Conservation (phyloP, 202 grass and related monocot species). For the Digitaria exilis region DNA sequence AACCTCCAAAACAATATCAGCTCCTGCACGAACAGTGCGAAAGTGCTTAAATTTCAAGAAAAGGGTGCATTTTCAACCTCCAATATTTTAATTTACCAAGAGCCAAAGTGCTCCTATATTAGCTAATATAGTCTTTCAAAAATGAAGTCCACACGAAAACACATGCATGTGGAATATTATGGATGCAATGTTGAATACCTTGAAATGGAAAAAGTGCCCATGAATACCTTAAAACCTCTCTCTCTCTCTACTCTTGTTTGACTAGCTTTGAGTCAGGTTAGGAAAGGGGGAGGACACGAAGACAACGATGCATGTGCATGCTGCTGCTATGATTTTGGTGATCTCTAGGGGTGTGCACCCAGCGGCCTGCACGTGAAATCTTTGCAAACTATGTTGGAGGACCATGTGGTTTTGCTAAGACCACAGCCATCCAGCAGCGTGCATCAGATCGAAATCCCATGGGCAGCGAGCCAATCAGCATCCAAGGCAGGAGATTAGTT, state of each 20-base stretch:
- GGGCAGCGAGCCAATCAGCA: not conserved
- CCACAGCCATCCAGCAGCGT: too few relatives aligned
- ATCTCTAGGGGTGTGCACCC: slow-evolving; percentile 22
- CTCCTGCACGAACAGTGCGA: too few relatives aligned
- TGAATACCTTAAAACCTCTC: not conserved
- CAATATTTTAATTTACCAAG: not conserved
- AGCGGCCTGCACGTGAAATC: slow-evolving; percentile 12
- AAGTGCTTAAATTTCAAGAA: too few relatives aligned
- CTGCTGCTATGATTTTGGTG: not conserved
- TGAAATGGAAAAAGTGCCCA: not conserved
- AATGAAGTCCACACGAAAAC: too few relatives aligned
- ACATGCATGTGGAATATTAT: too few relatives aligned
- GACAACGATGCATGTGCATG: slow-evolving; percentile 9
- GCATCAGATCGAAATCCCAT: not conserved
- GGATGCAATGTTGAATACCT: not conserved
- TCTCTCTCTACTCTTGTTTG: not conserved
- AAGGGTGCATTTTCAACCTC: too few relatives aligned
- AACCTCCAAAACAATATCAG: too few relatives aligned
- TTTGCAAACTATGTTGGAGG: slow-evolving; percentile 5
- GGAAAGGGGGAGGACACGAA: not conserved
- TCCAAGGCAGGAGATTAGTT: not conserved
- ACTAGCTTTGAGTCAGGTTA: not conserved
- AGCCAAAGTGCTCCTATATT: too few relatives aligned
- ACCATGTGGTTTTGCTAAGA: not conserved
- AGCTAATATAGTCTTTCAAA: too few relatives aligned